phyloP scores from a whole-genome alignment of 1,139 yeast genomes.

The Insectozyma bohioensis region DNA sequence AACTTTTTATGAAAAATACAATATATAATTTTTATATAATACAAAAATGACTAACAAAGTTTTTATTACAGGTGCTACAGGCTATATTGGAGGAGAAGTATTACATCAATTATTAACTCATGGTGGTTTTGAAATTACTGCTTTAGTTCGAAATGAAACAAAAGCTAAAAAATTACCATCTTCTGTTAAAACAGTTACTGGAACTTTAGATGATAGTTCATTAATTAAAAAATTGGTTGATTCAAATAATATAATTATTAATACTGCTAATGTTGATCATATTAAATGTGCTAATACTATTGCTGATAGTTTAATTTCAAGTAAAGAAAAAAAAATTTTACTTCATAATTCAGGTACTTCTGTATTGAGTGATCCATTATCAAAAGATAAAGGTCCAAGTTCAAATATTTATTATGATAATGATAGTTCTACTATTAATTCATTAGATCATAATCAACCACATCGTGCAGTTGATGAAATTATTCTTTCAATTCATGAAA shows the following conservation, averaged over 20 bases:
- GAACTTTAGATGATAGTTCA: conserved; percentile 24
- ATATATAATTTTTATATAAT: no score
- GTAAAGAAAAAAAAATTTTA: conserved; percentile 24
- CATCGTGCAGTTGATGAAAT: conserved; percentile 37
- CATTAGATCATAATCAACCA: conserved; percentile 30
- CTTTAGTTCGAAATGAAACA: conserved; percentile 25
- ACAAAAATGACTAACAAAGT: conserved; percentile 12
- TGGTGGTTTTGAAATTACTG: conserved; percentile 20
- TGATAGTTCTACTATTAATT: conserved; percentile 28
- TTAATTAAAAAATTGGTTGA: conserved; percentile 22
- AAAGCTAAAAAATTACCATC: conserved; percentile 22
- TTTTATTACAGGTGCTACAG: conserved; percentile 37
- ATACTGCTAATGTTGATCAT: conserved; percentile 40
- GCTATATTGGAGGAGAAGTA: conserved; percentile 38
- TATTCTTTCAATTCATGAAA: conserved; percentile 27
- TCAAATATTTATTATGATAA: conserved; percentile 31
- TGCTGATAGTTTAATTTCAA: conserved; percentile 17
- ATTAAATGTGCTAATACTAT: conserved; percentile 29
- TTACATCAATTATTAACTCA: conserved; percentile 24
- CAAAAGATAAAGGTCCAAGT: conserved; percentile 19
- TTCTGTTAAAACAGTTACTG: conserved; percentile 18
- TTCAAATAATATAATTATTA: conserved; percentile 29
- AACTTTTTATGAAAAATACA: no score
- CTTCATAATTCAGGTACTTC: conserved; percentile 45
- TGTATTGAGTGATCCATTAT: conserved; percentile 27